Conservation (phyloP, 352 stramenopile species). For the Halophytophthora polymorphica region DNA sequence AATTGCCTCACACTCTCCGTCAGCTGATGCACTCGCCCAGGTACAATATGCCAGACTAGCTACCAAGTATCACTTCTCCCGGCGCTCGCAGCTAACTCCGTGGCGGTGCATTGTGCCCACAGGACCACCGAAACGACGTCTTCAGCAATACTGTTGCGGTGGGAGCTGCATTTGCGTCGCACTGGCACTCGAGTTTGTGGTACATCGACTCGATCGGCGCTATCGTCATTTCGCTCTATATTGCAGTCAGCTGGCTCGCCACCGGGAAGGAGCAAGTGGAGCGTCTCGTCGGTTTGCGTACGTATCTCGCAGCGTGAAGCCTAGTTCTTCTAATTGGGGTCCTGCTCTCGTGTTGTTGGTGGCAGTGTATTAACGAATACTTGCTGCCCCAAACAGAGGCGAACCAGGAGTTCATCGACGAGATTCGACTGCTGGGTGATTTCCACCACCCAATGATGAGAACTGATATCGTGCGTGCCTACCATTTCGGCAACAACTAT, state of each 20-base stretch:
- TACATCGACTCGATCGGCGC: slow-evolving; percentile 93
- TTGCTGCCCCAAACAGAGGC: slow-evolving; percentile 47
- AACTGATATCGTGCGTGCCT: slow-evolving; percentile 92
- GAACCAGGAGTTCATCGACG: slow-evolving; percentile 92
- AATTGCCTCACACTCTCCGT: slow-evolving; percentile 64
- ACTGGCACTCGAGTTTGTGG: slow-evolving; percentile 83
- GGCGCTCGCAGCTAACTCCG: neutral
- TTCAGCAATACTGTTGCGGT: slow-evolving; percentile 93
- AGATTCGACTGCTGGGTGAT: slow-evolving; percentile 87
- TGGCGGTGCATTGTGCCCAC: slow-evolving; percentile 10
- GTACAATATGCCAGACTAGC: slow-evolving; percentile 18
- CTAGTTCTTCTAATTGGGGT: neutral
- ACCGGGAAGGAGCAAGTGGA: slow-evolving; percentile 96
- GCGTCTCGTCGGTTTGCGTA: slow-evolving; percentile 85
- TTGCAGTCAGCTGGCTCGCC: slow-evolving; percentile 93
- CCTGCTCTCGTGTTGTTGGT: neutral
- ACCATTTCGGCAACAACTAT: slow-evolving; percentile 98
- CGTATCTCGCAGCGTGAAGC: slow-evolving; percentile 19
- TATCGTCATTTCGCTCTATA: slow-evolving; percentile 96
- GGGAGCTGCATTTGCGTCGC: slow-evolving; percentile 64
- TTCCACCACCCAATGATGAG: slow-evolving; percentile 86
- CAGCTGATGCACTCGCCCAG: slow-evolving; percentile 70
- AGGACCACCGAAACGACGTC: slow-evolving; percentile 98
- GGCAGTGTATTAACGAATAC: slow-evolving; percentile 4
- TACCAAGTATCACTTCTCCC: neutral